phyloP scores from a whole-genome alignment of 495 filamentous ascomycete species.

The Neurospora sp. region DNA sequence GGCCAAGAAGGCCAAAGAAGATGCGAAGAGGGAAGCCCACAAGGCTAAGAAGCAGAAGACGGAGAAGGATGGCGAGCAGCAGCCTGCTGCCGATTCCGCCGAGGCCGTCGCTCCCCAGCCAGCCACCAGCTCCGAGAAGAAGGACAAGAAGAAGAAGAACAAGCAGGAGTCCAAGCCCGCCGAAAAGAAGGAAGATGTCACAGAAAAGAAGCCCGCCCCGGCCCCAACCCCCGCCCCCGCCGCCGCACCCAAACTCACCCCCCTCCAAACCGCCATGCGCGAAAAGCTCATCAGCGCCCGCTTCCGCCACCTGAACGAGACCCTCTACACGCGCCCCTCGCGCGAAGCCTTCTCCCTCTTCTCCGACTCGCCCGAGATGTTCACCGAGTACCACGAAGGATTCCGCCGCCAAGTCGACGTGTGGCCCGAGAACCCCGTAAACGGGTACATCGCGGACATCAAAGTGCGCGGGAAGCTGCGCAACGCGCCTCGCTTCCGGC shows the following conservation, averaged over 20 bases:
- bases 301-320: constrained; percentile 95
- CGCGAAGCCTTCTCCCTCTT: constrained; percentile 69
- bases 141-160: constrained; percentile 28
- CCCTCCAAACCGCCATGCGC: constrained; percentile 86
- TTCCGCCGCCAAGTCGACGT: constrained; percentile 89
- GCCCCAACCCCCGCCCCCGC: constrained; percentile 16
- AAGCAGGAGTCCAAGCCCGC: constrained; percentile 8
- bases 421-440: constrained; percentile 93
- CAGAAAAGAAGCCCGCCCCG: constrained; percentile 2
- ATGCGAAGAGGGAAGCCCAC: constrained; percentile 31
- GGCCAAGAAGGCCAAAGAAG: constrained; percentile 22
- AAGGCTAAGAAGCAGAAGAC: constrained; percentile 27
- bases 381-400: constrained; percentile 86
- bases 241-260: constrained; percentile 56
- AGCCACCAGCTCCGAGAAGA: constrained; percentile 16
- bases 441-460: constrained; percentile 64
- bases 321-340: constrained; percentile 87
- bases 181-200: constrained; percentile 14
- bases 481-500: constrained; percentile 26
- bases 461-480: constrained; percentile 39
- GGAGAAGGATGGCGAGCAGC: constrained; percentile 4
- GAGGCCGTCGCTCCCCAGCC: neutral
- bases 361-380: constrained; percentile 72
- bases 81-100: neutral
- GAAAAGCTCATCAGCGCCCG: constrained; percentile 86